These are phyloP conservation scores for Chlorella sp. DNA, from an alignment of 139 green algal genomes.

Conservation along the genomic window DNA sequence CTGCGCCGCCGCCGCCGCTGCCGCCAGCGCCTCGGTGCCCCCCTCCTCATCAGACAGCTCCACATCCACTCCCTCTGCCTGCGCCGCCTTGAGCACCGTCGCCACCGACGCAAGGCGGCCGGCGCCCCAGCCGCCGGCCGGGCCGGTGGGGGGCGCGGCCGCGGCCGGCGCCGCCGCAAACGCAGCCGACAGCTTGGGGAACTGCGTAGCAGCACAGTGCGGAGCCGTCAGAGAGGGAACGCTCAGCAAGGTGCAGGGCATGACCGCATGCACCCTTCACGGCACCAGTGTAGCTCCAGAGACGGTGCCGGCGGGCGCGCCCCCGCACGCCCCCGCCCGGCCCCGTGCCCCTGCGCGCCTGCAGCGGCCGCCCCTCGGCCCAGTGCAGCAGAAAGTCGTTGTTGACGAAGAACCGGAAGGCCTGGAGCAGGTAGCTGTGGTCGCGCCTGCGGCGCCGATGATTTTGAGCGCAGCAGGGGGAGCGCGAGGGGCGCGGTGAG, in stretches of 20 bases:
- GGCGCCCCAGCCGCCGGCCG: no score
- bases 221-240: background rate
- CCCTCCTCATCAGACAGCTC: slow-evolving; percentile 20
- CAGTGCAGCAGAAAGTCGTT: slow-evolving; percentile 59
- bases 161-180: background rate
- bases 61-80: slow-evolving; percentile 16
- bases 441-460: slow-evolving; percentile 36
- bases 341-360: background rate
- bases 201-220: no score
- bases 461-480: no score
- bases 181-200: background rate
- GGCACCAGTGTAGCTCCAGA: background rate
- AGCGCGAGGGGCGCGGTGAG: background rate
- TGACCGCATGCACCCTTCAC: no score
- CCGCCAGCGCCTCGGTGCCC: background rate
- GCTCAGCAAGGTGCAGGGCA: no score
- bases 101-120: slow-evolving; percentile 11
- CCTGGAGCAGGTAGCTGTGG: slow-evolving; percentile 56
- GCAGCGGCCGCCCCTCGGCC: background rate
- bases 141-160: background rate
- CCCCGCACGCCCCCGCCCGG: background rate
- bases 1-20: background rate
- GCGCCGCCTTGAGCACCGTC: background rate
- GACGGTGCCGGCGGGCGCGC: background rate
- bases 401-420: slow-evolving; percentile 61